Base-by-base conservation (phyloP, 495 filamentous ascomycete genomes). In the Penicillium antarcticum region DNA sequence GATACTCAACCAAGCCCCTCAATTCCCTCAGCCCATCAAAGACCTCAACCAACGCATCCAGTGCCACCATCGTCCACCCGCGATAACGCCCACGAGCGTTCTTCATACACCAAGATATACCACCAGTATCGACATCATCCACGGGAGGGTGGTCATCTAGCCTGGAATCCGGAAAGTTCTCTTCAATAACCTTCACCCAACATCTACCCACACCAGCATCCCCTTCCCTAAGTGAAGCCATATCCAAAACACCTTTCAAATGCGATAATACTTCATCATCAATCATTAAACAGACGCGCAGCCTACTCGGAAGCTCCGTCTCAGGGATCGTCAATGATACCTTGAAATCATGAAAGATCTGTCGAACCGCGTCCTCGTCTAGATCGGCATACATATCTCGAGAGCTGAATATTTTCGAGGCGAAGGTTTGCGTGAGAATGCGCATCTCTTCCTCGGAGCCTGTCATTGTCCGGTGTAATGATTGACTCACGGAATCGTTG, bases 101-200 rank as follows among this genome's bases (percentile, higher is more conserved):
- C 10, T 11, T 43, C 5, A 11, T n/a, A 2, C 18, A 23, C 38
- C 49, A n/a, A 35, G 39, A 6, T 8, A 46, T 29, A 21, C 42
- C 35, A 29, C 26, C 37, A 11, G 34, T 32, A 26, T 45, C 36
- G 2, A 38, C 9, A 5, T 24, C 16, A 9, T 24, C 13, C 9
- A 55, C 8, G 13, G 48, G 55, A 5, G 52, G 54, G 26, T 40
- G 48, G 19, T 63, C 55, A 9, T 37, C 46, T 14, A 56, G 54
- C 14, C 52, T 42, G 17, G 45, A 40, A 49, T 66, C 65, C 4
- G 65, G 67, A 19, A 63, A 70, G 48, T 68, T 70, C 31, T 70
- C 63, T 49, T 70, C 67, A 19, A 70, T 39, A n/a, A 66, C 46
- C 33, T 64, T 68, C 2, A 70, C 56, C 46, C 56, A 65, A 42